These are phyloP conservation scores for Setomelanomma holmii DNA, from an alignment of 2,329 filamentous ascomycete genomes.

Conservation along the genomic window DNA sequence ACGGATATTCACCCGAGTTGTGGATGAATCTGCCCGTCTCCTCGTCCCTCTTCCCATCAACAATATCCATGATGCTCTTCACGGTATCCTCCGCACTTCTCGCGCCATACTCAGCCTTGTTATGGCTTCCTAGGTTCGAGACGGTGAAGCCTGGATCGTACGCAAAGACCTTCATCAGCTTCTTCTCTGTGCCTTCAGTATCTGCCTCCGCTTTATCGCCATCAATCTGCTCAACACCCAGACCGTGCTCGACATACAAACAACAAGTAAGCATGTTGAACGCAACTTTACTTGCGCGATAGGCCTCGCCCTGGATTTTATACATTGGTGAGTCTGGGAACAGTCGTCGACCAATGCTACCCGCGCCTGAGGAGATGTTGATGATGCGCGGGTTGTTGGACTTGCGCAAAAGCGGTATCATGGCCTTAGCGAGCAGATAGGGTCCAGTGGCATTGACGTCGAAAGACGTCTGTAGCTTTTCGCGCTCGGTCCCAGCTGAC, in stretches of 20 bases:
- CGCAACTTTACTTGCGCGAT: constrained; percentile 49
- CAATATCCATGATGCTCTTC: constrained; percentile 43
- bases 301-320: constrained; percentile 35
- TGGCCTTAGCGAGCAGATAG: constrained; percentile 28
- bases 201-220: constrained; percentile 1
- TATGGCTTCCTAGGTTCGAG: constrained; percentile 41
- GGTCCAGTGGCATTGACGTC: constrained; percentile 41
- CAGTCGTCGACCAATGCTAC: constrained; percentile 41
- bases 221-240: constrained; percentile 16
- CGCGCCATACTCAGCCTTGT: constrained; percentile 46
- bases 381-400: constrained; percentile 39
- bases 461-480: constrained; percentile 34
- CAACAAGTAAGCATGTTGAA: constrained; percentile 49
- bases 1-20: constrained; percentile 41
- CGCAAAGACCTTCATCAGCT: constrained; percentile 46
- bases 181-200: constrained; percentile 9
- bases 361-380: constrained; percentile 45
- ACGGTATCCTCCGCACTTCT: constrained; percentile 43
- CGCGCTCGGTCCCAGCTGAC: constrained; percentile 25
- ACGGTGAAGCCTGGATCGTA: constrained; percentile 50
- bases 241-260: constrained; percentile 39
- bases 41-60: constrained; percentile 48
- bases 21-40: constrained; percentile 43
- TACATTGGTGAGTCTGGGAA: constrained; percentile 35
- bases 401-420: constrained; percentile 26